phyloP scores from a whole-genome alignment of 176 grass and related monocot species.

The Oryza meyeriana region DNA sequence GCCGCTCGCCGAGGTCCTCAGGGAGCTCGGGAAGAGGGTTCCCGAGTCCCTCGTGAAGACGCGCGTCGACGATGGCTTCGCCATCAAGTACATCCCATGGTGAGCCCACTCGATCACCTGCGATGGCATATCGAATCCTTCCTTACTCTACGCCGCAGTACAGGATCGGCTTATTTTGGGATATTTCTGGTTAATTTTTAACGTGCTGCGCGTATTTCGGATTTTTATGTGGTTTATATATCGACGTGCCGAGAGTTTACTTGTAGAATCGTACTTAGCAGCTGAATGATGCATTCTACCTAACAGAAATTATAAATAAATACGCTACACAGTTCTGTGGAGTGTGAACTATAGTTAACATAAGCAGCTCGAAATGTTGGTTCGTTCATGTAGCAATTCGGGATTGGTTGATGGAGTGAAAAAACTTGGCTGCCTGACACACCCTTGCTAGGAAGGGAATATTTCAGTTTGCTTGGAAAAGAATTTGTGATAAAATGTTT shows the following conservation, averaged over 20 bases:
- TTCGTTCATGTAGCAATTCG: slow-evolving; percentile 1
- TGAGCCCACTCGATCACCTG: slow-evolving; percentile 22
- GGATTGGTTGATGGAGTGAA: background rate
- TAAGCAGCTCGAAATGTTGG: background rate
- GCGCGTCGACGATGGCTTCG: slow-evolving; percentile 47
- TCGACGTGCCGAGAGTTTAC: background rate
- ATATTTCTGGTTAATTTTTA: background rate
- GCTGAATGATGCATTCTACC: background rate
- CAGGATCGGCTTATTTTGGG: background rate
- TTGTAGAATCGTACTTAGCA: background rate
- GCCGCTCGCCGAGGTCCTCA: slow-evolving; percentile 75
- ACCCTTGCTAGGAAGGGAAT: background rate
- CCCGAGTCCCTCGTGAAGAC: slow-evolving; percentile 78
- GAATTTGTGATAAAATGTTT: no score
- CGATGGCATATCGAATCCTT: background rate
- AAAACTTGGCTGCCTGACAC: background rate
- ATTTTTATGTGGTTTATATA: background rate
- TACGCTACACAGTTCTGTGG: background rate
- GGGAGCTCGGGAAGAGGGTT: slow-evolving; percentile 73
- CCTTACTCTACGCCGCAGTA: background rate
- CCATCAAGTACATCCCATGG: slow-evolving; percentile 88
- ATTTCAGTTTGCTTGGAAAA: background rate
- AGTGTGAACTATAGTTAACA: background rate
- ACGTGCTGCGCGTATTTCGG: background rate
- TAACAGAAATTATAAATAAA: background rate